Evolutionary conservation across 2,329 filamentous ascomycete species (phyloP).

Genomic region (Stenocarpella maydis): DNA sequence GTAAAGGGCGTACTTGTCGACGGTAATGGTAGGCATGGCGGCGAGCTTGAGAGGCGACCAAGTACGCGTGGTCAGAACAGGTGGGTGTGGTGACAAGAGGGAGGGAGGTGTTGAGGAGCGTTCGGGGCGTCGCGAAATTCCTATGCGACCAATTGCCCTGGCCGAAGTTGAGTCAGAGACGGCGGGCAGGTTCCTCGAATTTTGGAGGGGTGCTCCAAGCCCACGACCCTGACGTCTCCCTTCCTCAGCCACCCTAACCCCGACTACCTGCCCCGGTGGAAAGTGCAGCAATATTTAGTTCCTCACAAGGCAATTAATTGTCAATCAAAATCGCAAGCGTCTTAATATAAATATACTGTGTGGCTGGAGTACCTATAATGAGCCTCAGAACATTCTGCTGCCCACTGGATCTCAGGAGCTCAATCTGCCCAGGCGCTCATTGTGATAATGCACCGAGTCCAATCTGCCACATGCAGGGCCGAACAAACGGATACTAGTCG

Average conservation of each 20-base stretch:
- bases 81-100: not conserved
- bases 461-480: not conserved
- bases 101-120: conserved; percentile 11
- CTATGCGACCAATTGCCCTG: conserved; percentile 17
- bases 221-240: not conserved
- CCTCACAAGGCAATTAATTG: too few species aligned
- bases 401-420: not conserved
- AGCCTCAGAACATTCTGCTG: not conserved
- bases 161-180: conserved; percentile 30
- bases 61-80: not conserved
- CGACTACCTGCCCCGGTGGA: not conserved
- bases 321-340: too few species aligned
- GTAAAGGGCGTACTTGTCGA: conserved; percentile 96
- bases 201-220: conserved; percentile 31
- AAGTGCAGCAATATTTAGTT: too few species aligned
- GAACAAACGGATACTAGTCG: too few species aligned
- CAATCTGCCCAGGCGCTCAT: not conserved
- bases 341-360: too few species aligned
- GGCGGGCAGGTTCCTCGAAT: conserved; percentile 20
- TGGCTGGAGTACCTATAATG: too few species aligned
- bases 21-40: conserved; percentile 93
- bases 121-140: conserved; percentile 12
- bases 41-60: conserved; percentile 16
- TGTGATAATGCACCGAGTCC: not conserved
- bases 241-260: not conserved